A percentile compares a stretch with the other conserved stretches of the same genome.
phyloP scores from a whole-genome alignment of 306 rosid genomes.

The Malus domestica region ASM211411v1 NC_041796.1:26259501-26260000 shows the following conservation, averaged over 20 bases:
- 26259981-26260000: not conserved
- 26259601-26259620: conserved; percentile 90
- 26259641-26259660: conserved; percentile 90
- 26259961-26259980: not conserved
- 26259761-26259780: conserved; percentile 9
- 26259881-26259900: not conserved
- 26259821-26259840: not conserved
- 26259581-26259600: conserved; percentile 87
- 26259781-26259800: not conserved
- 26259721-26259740: conserved; percentile 22
- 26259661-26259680: conserved; percentile 88
- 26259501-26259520: conserved; percentile 67
- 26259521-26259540: conserved; percentile 60
- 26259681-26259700: conserved; percentile 89
- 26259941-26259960: not conserved
- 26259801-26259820: not conserved
- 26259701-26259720: conserved; percentile 35
- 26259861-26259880: not conserved
- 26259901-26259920: no score
- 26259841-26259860: not conserved
- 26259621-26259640: conserved; percentile 77
- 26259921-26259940: no score
- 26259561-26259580: conserved; percentile 83
- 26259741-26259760: conserved; percentile 8
- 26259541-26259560: conserved; percentile 39